Conservation (phyloP, 495 filamentous ascomycete species). For the Penicillium antarcticum region DNA sequence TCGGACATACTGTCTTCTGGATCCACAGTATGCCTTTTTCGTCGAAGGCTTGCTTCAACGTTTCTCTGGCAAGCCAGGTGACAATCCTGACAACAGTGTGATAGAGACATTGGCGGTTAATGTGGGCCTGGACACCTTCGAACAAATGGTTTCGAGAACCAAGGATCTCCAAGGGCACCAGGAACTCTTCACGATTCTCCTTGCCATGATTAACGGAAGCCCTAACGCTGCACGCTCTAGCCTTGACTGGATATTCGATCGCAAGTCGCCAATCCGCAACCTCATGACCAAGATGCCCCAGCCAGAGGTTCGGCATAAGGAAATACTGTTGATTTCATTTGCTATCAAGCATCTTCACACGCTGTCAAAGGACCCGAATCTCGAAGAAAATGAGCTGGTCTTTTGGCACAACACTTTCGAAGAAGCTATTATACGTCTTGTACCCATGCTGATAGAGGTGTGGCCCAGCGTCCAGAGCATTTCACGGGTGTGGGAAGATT, state of each 20-base stretch:
- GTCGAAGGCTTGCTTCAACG: slow-evolving; percentile 55
- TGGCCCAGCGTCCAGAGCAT: slow-evolving; percentile 54
- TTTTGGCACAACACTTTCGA: slow-evolving; percentile 30
- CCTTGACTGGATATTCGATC: slow-evolving; percentile 60
- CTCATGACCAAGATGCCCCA: slow-evolving; percentile 65
- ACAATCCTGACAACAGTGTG: slow-evolving; percentile 47
- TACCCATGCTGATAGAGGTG: slow-evolving; percentile 47
- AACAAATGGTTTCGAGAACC: slow-evolving; percentile 71
- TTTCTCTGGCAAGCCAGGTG: slow-evolving; percentile 36
- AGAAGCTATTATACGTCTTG: slow-evolving; percentile 52
- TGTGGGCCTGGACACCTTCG: slow-evolving; percentile 70
- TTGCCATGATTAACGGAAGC: slow-evolving; percentile 44
- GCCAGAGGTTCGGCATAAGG: slow-evolving; percentile 55
- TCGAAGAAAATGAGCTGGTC: slow-evolving; percentile 26
- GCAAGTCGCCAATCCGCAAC: slow-evolving; percentile 57
- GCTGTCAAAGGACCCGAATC: slow-evolving; percentile 37
- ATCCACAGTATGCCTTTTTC: slow-evolving; percentile 68
- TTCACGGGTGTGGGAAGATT: slow-evolving; percentile 73
- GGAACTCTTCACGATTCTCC: slow-evolving; percentile 50
- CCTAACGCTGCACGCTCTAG: slow-evolving; percentile 35
- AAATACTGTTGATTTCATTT: slow-evolving; percentile 51
- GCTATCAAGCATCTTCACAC: slow-evolving; percentile 47
- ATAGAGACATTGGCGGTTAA: slow-evolving; percentile 60
- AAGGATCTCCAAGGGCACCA: slow-evolving; percentile 68
- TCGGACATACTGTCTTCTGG: slow-evolving; percentile 77